These are phyloP conservation scores for Fusarium citri DNA, from an alignment of 2,329 filamentous ascomycete genomes.

Conservation along the genomic window DNA sequence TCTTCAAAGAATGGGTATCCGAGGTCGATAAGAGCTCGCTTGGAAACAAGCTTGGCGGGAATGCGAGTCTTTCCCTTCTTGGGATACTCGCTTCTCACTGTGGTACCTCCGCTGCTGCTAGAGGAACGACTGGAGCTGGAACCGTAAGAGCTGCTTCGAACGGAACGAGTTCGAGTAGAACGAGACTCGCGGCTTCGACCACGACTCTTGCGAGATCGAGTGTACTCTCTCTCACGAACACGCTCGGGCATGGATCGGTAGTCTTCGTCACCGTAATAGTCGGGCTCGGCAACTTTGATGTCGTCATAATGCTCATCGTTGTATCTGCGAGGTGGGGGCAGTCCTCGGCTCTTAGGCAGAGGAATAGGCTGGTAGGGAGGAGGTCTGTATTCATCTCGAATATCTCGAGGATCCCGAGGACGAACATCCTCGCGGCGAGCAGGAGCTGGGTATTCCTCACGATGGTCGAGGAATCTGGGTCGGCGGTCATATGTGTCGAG, in stretches of 20 bases:
- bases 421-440: slow-evolving; percentile 60
- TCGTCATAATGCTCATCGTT: slow-evolving; percentile 71
- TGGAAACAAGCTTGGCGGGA: slow-evolving; percentile 82
- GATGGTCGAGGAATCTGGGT: slow-evolving; percentile 59
- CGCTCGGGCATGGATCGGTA: slow-evolving; percentile 71
- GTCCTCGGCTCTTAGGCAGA: slow-evolving; percentile 71
- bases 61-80: slow-evolving; percentile 92
- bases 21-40: slow-evolving; percentile 83
- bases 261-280: slow-evolving; percentile 77
- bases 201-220: slow-evolving; percentile 58
- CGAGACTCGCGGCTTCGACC: slow-evolving; percentile 55
- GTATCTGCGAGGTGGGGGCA: slow-evolving; percentile 70
- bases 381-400: slow-evolving; percentile 60
- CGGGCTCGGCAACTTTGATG: slow-evolving; percentile 74
- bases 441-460: slow-evolving; percentile 73
- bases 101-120: slow-evolving; percentile 62
- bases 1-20: slow-evolving; percentile 90
- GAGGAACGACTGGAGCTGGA: slow-evolving; percentile 59
- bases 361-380: slow-evolving; percentile 71
- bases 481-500: slow-evolving; percentile 90
- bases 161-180: slow-evolving; percentile 54
- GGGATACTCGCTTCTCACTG: slow-evolving; percentile 72
- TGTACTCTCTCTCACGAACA: slow-evolving; percentile 71
- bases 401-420: slow-evolving; percentile 60
- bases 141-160: slow-evolving; percentile 57